These are phyloP conservation scores for Cardamine occulta DNA, from an alignment of 345 rosid genomes.

Conservation along the genomic window DNA sequence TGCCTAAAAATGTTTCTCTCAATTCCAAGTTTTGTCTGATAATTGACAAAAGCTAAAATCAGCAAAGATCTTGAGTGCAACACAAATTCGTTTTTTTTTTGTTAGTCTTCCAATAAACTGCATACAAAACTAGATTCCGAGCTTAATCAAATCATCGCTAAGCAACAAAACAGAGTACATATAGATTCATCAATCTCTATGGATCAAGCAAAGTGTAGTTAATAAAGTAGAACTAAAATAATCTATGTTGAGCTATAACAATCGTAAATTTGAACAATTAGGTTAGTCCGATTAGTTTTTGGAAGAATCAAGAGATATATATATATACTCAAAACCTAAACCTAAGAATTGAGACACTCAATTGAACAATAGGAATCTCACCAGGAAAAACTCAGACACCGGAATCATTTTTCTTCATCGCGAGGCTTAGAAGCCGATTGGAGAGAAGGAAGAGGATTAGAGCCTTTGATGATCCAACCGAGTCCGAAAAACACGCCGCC, in stretches of 20 bases:
- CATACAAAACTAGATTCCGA: not conserved
- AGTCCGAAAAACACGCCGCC: conserved; percentile 81
- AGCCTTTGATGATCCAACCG: conserved; percentile 86
- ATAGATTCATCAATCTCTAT: not conserved
- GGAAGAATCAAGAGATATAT: not conserved
- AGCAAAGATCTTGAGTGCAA: not conserved
- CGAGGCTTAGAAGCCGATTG: conserved; percentile 39
- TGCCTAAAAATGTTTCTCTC: not conserved
- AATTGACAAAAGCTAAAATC: not conserved
- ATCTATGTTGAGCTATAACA: conserved; percentile 2
- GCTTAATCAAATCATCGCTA: not conserved
- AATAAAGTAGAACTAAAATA: not conserved
- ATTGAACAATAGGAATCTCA: conserved; percentile 15
- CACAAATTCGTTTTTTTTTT: not conserved
- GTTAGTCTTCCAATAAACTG: not conserved
- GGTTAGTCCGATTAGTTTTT: not conserved
- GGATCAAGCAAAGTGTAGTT: not conserved
- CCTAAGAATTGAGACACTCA: not conserved
- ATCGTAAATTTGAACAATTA: not conserved
- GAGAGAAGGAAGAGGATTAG: conserved; percentile 81
- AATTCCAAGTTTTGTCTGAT: not conserved
- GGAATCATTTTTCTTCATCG: conserved; percentile 31
- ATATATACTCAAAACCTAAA: not conserved
- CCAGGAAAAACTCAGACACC: conserved; percentile 12
- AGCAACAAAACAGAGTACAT: conserved; percentile 5